These are phyloP conservation scores for Silene latifolia DNA, from an alignment of 148 eudicot species.

Conservation along the genomic window DNA sequence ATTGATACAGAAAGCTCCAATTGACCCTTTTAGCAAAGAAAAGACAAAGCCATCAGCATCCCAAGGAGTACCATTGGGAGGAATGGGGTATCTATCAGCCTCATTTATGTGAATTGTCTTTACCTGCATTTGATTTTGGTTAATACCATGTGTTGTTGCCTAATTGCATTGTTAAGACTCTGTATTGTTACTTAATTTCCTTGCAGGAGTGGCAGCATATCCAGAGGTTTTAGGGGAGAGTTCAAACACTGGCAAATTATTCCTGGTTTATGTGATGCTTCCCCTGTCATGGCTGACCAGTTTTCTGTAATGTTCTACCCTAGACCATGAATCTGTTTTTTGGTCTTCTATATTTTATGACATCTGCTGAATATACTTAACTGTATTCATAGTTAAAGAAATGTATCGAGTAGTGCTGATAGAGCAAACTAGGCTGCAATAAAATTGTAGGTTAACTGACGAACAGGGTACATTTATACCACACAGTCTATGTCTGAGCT, in stretches of 20 bases:
- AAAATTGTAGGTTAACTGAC: no score
- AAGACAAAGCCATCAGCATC: slow-evolving; percentile 88
- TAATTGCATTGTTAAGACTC: slow-evolving; percentile 15
- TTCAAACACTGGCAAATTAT: slow-evolving; percentile 89
- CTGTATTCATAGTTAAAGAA: not conserved
- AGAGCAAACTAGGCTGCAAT: not conserved
- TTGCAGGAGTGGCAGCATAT: slow-evolving; percentile 94
- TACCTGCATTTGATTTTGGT: slow-evolving; percentile 11
- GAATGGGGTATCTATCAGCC: slow-evolving; percentile 77
- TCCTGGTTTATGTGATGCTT: slow-evolving; percentile 90
- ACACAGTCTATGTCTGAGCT: no score
- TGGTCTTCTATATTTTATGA: not conserved
- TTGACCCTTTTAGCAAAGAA: slow-evolving; percentile 86
- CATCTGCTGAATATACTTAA: not conserved
- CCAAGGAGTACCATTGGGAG: slow-evolving; percentile 96
- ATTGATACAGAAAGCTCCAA: slow-evolving; percentile 81
- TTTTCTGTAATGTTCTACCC: slow-evolving; percentile 74
- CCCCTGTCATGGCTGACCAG: slow-evolving; percentile 97
- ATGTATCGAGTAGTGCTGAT: no score
- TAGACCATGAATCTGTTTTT: slow-evolving; percentile 11
- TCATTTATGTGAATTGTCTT: slow-evolving; percentile 14
- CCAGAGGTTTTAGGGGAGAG: slow-evolving; percentile 99
- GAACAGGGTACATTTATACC: no score
- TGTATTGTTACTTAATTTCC: slow-evolving; percentile 7
- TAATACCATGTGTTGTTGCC: slow-evolving; percentile 11